phyloP scores from a whole-genome alignment of 805 yeast genomes.

The Sugiyamaella smithiae region DNA sequence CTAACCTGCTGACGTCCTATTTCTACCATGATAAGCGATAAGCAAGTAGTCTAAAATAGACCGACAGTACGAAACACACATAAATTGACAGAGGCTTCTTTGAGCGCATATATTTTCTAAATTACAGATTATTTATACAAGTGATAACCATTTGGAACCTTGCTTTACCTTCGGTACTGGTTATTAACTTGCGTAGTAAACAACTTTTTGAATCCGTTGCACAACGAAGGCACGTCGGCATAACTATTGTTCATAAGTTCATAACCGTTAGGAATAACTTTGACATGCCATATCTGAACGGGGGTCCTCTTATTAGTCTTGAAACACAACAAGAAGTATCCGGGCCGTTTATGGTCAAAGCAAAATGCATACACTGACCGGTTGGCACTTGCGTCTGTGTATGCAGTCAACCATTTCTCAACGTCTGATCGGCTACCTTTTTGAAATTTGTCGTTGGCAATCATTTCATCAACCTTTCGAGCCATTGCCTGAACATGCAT shows the following conservation, averaged over 20 bases:
- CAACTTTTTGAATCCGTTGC: conserved; percentile 89
- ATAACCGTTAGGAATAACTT: conserved; percentile 84
- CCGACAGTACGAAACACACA: not conserved
- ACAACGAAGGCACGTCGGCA: conserved; percentile 82
- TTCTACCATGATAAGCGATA: not conserved
- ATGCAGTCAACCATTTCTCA: conserved; percentile 80
- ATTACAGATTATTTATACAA: too few relatives aligned
- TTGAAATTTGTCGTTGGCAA: conserved; percentile 82
- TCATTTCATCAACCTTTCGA: conserved; percentile 78
- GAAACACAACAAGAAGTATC: conserved; percentile 87
- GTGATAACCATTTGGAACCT: too few relatives aligned
- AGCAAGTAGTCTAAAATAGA: not conserved
- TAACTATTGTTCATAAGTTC: conserved; percentile 74
- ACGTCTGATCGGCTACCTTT: conserved; percentile 77
- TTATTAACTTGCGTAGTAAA: conserved; percentile 15
- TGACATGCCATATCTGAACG: conserved; percentile 83
- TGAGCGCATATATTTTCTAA: too few relatives aligned
- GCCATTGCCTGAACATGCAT: conserved; percentile 83
- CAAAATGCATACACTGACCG: conserved; percentile 90
- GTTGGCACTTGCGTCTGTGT: conserved; percentile 86
- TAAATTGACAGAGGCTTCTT: too few relatives aligned
- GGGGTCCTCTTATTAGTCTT: conserved; percentile 53
- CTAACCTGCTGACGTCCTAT: not conserved
- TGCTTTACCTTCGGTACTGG: not conserved
- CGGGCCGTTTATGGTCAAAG: conserved; percentile 85